Base-by-base conservation (phyloP, 306 rosid genomes). In the Vigna nakashimae region DNA sequence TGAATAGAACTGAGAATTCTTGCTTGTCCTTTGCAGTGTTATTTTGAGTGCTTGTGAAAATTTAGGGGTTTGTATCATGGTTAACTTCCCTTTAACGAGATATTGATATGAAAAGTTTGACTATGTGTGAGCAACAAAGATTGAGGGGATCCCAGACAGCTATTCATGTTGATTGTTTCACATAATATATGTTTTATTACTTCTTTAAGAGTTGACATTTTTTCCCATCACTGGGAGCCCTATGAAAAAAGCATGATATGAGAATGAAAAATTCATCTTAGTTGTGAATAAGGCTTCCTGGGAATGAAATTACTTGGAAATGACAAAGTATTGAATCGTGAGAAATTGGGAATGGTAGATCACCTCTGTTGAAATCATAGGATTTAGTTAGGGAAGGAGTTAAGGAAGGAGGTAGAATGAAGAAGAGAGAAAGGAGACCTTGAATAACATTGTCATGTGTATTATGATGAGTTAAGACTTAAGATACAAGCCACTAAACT, bases 231-330 rank as follows among this genome's bases (percentile, higher is more conserved):
- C 18, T 59, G 65, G n/a, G 9, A 58, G 9, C 38, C 5, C 4
- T 58, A 24, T 12, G 64, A 9, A 22, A 24, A n/a, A 11, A 57
- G 12, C n/a, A 24, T 57, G 64, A 57, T 24, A 24, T 12, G 34
- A 34, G 64, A 24, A 24, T 57, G 34, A 22, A 20, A 11, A 57
- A 11, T 57, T 24, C n/a, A 11, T 57, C 9, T 57, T 57, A 24
- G 34, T 56, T 9, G 32, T 22, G 22, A 1, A 11, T 62, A 57
- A 38, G 57, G 78, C 32, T 64, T 79, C 38, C 22, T 16, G 3
- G 26, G 40, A 26, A 63, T 71, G 65, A 17, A 26, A 64, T 40
- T 79, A 71, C 30, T 51, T 72, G 60, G 24, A 72, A 64, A 63
- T 62, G 34, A n/a, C 12, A 7, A 28, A 56, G 15, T 77, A 57